phyloP scores from a whole-genome alignment of 2,329 filamentous ascomycete species.

The Pseudogymnoascus sp. region DNA sequence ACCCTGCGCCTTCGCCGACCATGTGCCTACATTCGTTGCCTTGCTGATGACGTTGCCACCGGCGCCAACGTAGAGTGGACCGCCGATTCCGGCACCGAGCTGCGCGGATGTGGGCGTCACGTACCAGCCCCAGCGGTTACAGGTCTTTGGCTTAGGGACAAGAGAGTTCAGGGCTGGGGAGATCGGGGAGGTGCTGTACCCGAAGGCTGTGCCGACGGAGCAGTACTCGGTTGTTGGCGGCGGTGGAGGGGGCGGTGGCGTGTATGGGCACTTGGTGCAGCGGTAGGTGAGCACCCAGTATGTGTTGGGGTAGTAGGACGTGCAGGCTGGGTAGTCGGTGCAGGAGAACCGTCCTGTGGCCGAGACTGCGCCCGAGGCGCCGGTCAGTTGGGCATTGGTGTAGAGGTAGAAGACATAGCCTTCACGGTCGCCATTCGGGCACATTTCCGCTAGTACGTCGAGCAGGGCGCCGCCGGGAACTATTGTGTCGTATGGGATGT shows the following conservation, averaged over 20 bases:
- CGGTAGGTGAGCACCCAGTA: neutral
- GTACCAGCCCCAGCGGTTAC: conserved; percentile 13
- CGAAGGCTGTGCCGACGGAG: neutral
- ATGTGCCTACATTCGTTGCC: conserved; percentile 3
- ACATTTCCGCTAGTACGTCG: neutral
- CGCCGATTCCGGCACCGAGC: neutral
- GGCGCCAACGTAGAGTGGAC: conserved; percentile 9
- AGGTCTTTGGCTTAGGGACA: conserved; percentile 6
- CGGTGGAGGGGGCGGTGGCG: neutral
- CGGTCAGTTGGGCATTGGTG: neutral
- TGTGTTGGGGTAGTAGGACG: neutral
- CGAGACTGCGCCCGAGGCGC: neutral
- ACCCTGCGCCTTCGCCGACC: neutral
- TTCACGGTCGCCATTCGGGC: conserved; percentile 1
- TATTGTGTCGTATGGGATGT: neutral
- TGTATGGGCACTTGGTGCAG: conserved; percentile 4
- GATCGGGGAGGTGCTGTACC: neutral
- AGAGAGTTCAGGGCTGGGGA: conserved; percentile 2
- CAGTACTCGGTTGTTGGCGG: neutral
- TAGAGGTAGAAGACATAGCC: conserved; percentile 2
- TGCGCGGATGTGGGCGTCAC: neutral
- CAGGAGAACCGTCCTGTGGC: neutral
- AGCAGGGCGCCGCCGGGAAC: neutral
- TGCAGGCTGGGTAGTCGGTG: conserved; percentile 1
- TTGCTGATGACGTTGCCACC: conserved; percentile 11